Base-by-base conservation (phyloP, 140 eudicot genomes). In the Eryngium alpinum region DNA sequence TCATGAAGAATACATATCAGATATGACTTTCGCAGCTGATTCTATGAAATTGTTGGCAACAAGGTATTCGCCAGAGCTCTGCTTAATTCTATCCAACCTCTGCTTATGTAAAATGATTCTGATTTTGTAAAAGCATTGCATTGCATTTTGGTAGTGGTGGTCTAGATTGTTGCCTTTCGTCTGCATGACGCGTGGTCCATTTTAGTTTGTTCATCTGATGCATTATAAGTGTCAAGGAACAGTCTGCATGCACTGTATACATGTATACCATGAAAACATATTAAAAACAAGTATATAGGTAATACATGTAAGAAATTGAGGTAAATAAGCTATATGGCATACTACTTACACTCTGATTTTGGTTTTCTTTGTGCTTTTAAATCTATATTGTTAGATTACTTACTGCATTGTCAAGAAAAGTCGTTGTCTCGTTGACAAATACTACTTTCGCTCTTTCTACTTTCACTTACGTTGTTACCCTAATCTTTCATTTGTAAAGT, bases 1-100 rank as follows among this genome's bases (percentile, higher is more conserved):
- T 72, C 99, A 96, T 34, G 96, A 91, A 81, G 99, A 96, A 80
- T 93, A 91, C 85, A 90, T 96, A 82, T 91, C 99, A 83, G 99
- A 96, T 84, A 93, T 96, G 78, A 91, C 99, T 78, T 88, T 89
- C 83, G 99, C 96, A 38, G 86, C 98, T 27, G 99, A 93, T 83
- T 89, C 96, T 83, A 89, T 84, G 96, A 93, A 90, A 87, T 91
- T 96, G 11, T 73, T 96, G 74, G 97, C 88, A 77, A 89, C 99
- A 67, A 96, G 99, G 99, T 96, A 91, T 66, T 52, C 69, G 19
- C 52, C 51, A 31, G 24, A 60, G 32, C 17, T 43, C 72, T 27
- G 27, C 7, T 12, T 52, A 0, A 49, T 0, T 78, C 50, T 59
- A 24, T 27, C n/a, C 0, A 31, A 51, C 10, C 21, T 52, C 0